Base-by-base conservation (phyloP, 441 rosid genomes). In the Kokia cookei region DNA sequence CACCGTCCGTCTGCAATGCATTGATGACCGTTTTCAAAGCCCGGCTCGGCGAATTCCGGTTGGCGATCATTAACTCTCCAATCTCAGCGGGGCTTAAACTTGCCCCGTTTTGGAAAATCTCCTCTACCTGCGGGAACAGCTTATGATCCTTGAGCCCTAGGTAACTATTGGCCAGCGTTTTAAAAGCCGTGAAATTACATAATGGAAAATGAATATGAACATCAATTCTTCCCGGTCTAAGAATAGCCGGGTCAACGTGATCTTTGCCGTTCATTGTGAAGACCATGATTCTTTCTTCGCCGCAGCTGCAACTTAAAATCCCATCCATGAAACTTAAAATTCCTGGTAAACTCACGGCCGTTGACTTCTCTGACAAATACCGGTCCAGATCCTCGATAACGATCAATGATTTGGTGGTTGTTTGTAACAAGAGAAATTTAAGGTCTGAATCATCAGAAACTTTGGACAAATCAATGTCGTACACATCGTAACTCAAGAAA, bases 351-450 rank as follows among this genome's bases (percentile, higher is more conserved):
- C 89, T 87, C 64, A 85, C 84, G 0, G 68, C 82, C 70, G 90
- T 72, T 47, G 93, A 81, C 81, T 85, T 90, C 19, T 82, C 82
- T 2, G 68, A 32, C 64, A 92, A 51, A 53, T 86, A 91, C 37
- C 93, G 88, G 61, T 92, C 99, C 1, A 96, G 90, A 71, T 96
- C 97, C 72, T 96, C 99, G 74, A 93, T 83, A 5, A 93, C 84
- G 27, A 93, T 80, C 82, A 96, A 82, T 1, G 99, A 88, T 63
- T 82, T 86, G 67, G 75, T 59, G 29, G 82, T 91, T 3, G 93
- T 91, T 55, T 89, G 94, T 59, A 96, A 67, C 68, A 96, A 75
- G 13, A 93, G 86, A 75, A 75, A 64, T 81, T 83, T 93, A 5
- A 96, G 89, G 79, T 92, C 97, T 0, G 88, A 84, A 77, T 91